A percentile compares a stretch with the other conserved stretches of the same genome.
These are phyloP conservation scores for Populus deltoides DNA, from an alignment of 345 rosid genomes.

Conservation along the genomic window DNA sequence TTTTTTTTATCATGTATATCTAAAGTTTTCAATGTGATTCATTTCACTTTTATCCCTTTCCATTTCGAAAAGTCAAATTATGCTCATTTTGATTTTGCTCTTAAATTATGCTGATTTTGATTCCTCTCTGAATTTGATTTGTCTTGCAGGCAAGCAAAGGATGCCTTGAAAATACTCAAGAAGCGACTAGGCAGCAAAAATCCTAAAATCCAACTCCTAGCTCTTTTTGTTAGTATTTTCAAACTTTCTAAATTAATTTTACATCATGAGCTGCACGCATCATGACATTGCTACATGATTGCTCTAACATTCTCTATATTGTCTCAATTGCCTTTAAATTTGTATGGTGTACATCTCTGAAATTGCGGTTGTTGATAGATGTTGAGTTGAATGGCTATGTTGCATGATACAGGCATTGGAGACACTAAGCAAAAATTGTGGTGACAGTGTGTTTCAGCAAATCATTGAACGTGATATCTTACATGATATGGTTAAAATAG, in stretches of 20 bases:
- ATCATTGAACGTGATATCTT: constrained; percentile 88
- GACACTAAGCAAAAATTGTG: constrained; percentile 92
- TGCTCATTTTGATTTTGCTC: background rate
- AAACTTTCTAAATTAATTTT: background rate
- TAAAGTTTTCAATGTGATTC: background rate
- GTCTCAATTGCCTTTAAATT: background rate
- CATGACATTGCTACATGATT: background rate
- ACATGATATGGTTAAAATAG: constrained; percentile 94
- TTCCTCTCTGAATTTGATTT: constrained; percentile 11
- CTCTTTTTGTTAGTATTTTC: constrained; percentile 69
- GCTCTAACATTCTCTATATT: background rate
- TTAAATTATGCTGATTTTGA: background rate
- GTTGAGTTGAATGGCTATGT: background rate
- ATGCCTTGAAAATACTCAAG: constrained; percentile 83
- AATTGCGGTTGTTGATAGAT: background rate
- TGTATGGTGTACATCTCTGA: background rate
- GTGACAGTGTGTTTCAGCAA: constrained; percentile 77
- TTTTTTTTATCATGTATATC: background rate
- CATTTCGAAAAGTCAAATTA: background rate
- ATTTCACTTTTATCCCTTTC: background rate
- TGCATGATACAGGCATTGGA: constrained; percentile 64
- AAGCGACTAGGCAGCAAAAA: constrained; percentile 83
- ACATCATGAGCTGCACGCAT: background rate
- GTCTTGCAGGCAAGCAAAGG: constrained; percentile 77
- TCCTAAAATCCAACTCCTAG: constrained; percentile 83